Conservation (phyloP, 768 basidiomycete species). For the Xerocomellus intermedius region DNA sequence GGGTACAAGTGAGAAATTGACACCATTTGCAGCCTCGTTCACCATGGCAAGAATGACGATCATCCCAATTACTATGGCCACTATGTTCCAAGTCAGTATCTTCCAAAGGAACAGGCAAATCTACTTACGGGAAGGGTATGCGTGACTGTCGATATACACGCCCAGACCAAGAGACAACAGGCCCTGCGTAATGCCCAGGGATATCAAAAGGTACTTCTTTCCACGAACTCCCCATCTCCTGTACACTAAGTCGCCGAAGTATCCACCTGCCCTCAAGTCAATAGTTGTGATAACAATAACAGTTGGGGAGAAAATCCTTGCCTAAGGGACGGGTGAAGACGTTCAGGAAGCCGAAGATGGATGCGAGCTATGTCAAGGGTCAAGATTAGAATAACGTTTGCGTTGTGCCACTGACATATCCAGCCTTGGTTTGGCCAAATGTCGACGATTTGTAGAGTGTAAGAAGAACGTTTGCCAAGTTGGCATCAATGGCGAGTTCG, state of each 20-base stretch:
- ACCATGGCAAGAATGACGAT: too few relatives aligned
- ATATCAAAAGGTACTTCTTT: conserved; percentile 4
- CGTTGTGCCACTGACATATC: conserved; percentile 1
- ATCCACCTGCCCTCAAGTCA: conserved; percentile 3
- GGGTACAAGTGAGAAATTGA: too few relatives aligned
- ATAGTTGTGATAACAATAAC: too few relatives aligned
- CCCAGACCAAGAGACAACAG: conserved; percentile 28
- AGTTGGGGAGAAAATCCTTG: neutral
- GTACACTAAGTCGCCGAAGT: conserved; percentile 4
- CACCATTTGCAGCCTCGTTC: too few relatives aligned
- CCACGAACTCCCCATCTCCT: conserved; percentile 5
- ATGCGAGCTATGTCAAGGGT: neutral
- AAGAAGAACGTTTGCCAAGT: conserved; percentile 2
- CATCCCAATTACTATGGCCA: too few relatives aligned
- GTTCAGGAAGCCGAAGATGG: conserved; percentile 3
- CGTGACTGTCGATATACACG: conserved; percentile 36
- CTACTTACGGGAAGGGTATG: conserved; percentile 19
- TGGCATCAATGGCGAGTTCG: too few relatives aligned
- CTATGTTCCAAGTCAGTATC: too few relatives aligned
- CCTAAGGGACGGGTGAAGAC: conserved; percentile 1
- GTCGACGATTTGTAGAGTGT: neutral
- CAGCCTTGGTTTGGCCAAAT: conserved; percentile 4
- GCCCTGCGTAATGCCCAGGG: neutral
- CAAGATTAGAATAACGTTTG: neutral
- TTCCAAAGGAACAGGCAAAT: neutral